Evolutionary conservation across 768 basidiomycete genomes (phyloP), one percentile per base, ranked within the genome.

Genomic region (Daedaleopsis sinensis): DNA sequence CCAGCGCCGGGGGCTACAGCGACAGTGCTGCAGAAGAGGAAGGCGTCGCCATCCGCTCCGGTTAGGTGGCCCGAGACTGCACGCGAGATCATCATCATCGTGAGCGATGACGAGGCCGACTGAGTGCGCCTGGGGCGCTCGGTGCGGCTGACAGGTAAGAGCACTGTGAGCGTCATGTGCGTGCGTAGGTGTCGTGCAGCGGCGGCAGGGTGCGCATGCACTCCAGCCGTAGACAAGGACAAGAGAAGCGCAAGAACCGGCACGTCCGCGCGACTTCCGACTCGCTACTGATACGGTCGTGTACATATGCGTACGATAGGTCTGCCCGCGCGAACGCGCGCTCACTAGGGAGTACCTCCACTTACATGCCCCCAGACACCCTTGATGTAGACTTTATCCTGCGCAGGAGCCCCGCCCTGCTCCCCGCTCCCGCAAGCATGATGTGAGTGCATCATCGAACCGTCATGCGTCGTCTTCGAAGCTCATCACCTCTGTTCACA

Each of bases 21-120:
- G 16, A 19, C 44, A 10, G 57, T 38, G 18, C 9, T 16, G 49
- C 61, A 53, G 18, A 37, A 48, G 51, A 55, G 52, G 48, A 57
- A 49, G 55, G 62, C 50, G 48, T 23, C 43, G 43, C 18, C 21
- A 15, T 24, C 47, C 5, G 12, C 15, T 12, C 13, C 49, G 57
- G 46, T 52, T 35, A 64, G 73, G 39, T 85, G 85, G 85, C 83
- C 82, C 19, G 78, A 76, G 50, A 77, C 74, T 59, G 67, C 70
- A 54, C 74, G 77, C 50, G 76, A 78, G 21, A 76, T 78, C 44
- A 74, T 85, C 58, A 69, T 85, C 56, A 77, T 80, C 39, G 70
- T 84, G 64, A 85, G 82, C 68, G 82, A 83, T 64, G 81, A 82
- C 55, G 80, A 82, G 62, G 78, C 78, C 24, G 76, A 78, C 46